phyloP scores from a whole-genome alignment of 305 asterid genomes.

The Fraxinus angustifolia region DNA sequence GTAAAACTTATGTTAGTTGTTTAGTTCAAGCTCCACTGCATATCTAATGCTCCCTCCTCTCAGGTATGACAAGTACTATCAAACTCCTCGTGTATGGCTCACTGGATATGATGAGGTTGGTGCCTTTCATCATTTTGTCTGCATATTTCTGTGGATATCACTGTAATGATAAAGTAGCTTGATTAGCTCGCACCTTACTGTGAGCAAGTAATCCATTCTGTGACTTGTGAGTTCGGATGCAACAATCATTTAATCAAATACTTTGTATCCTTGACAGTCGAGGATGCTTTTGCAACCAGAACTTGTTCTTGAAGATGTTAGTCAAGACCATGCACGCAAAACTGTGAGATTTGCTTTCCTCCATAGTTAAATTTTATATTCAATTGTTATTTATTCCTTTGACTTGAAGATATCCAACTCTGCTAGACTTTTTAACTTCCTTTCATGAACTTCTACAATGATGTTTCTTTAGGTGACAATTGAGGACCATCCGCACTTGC shows the following conservation, averaged over 20 bases:
- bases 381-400: background rate
- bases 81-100: conserved; percentile 99
- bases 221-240: conserved; percentile 10
- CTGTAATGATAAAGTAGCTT: background rate
- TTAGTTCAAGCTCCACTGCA: conserved; percentile 6
- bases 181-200: background rate
- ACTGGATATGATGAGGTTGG: conserved; percentile 96
- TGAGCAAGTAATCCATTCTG: conserved; percentile 2
- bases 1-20: conserved; percentile 9
- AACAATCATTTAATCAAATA: conserved; percentile 8
- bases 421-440: conserved; percentile 5
- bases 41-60: conserved; percentile 22
- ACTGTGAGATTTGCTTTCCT: conserved; percentile 54
- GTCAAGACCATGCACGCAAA: conserved; percentile 98
- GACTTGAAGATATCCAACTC: background rate
- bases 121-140: background rate
- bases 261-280: conserved; percentile 51
- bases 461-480: conserved; percentile 65
- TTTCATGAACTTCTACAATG: conserved; percentile 7
- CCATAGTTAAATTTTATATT: conserved; percentile 6
- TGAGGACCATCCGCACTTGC: conserved; percentile 96
- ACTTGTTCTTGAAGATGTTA: conserved; percentile 92
- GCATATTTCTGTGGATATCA: conserved; percentile 9
- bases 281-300: conserved; percentile 94
- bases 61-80: conserved; percentile 96